Percentiles rank a stretch among this genome's conserved stretches.
phyloP scores from a whole-genome alignment of 495 filamentous ascomycete genomes.

The Xylaria bambusicola region DNA sequence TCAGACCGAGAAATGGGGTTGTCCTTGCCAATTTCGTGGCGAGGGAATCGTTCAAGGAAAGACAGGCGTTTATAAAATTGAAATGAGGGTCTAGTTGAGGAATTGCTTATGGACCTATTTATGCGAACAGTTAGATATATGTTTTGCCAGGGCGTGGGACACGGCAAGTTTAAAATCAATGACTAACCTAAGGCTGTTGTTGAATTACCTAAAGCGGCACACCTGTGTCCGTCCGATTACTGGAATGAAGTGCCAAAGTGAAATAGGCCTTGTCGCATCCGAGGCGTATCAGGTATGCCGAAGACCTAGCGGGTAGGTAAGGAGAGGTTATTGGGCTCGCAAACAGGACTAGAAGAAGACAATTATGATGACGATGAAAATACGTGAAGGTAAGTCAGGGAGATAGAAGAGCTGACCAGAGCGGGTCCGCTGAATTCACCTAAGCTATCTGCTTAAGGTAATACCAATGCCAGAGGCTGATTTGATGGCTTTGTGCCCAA shows the following conservation, averaged over 20 bases:
- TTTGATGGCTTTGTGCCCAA: slow-evolving; percentile 15
- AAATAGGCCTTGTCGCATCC: neutral
- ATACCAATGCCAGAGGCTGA: neutral
- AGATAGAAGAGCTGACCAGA: neutral
- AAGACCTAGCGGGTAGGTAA: neutral
- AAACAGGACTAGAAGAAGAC: neutral
- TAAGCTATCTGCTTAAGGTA: too few species aligned
- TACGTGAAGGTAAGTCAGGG: neutral
- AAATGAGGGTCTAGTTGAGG: neutral
- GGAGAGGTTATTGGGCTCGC: neutral
- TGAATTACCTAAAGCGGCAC: neutral
- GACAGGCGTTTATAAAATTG: neutral
- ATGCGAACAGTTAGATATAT: too few species aligned
- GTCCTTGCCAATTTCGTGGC: neutral
- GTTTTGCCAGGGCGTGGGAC: too few species aligned
- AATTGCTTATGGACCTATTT: too few species aligned
- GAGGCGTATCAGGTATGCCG: too few species aligned
- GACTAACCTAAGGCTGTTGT: too few species aligned
- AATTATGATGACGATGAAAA: neutral
- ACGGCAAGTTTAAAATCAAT: too few species aligned
- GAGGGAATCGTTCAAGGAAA: slow-evolving; percentile 1
- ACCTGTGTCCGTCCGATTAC: neutral
- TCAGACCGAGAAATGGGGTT: neutral
- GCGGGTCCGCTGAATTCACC: slow-evolving; percentile 4
- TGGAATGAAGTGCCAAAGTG: neutral